These are phyloP conservation scores for Alternaria hordeiaustralica DNA, from an alignment of 2,329 filamentous ascomycete species.

Conservation along the genomic window DNA sequence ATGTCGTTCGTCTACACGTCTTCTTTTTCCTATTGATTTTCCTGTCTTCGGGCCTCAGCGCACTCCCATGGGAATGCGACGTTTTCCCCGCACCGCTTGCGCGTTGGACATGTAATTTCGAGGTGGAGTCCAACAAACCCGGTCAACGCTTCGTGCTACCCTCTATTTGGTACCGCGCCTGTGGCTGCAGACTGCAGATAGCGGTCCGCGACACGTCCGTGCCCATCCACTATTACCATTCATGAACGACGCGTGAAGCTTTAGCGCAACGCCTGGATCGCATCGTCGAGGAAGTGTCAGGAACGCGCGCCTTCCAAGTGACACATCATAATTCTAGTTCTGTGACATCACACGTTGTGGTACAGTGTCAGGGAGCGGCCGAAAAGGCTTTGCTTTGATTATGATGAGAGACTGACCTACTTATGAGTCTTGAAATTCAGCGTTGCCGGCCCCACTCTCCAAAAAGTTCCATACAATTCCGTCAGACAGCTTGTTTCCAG, in stretches of 20 bases:
- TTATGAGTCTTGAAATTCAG: background rate
- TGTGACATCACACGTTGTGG: background rate
- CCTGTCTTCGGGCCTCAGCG: background rate
- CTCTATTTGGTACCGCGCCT: constrained; percentile 12
- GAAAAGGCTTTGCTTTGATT: background rate
- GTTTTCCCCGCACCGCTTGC: constrained; percentile 1
- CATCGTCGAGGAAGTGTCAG: background rate
- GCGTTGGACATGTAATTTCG: constrained; percentile 1
- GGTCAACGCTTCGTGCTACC: constrained; percentile 10
- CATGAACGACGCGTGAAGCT: background rate
- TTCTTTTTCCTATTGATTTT: constrained; percentile 1
- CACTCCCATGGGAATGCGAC: background rate
- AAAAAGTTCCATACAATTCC: constrained; percentile 14
- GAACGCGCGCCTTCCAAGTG: background rate
- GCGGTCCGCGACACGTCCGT: constrained; percentile 15
- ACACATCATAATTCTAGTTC: background rate
- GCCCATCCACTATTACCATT: constrained; percentile 2
- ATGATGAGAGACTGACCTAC: background rate
- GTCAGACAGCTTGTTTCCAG: constrained; percentile 11
- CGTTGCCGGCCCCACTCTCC: background rate
- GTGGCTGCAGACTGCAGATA: constrained; percentile 17
- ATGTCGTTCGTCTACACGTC: background rate
- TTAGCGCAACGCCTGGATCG: constrained; percentile 1
- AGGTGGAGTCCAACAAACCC: constrained; percentile 5
- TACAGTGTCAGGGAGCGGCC: background rate